Evolutionary conservation across 208 protist genomes (phyloP), one percentile per base, ranked within the genome.

Genomic region (Trypanosoma boissoni): DNA sequence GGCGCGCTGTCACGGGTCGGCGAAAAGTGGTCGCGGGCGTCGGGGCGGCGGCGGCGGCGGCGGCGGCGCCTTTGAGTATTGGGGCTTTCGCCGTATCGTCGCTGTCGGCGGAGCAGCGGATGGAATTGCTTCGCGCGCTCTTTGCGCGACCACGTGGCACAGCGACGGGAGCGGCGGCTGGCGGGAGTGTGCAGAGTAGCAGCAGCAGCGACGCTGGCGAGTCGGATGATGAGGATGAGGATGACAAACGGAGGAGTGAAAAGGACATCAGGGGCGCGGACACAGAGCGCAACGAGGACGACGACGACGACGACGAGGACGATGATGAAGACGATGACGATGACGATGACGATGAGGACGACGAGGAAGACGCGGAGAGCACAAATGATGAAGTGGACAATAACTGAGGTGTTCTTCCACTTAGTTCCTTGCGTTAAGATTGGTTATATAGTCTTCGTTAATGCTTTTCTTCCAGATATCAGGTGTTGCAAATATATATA

Each of bases 301-400:
- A 64, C 21, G 39, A 56, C n/a, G 63, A 52, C n/a, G 63, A 53
- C 3, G 39, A 29, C 55, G 61, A 45, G 18, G 57, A 51, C 8
- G 59, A 44, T 37, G 64, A 61, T 20, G 77, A 72, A 12, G 62
- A 52, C 3, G 66, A 78, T 10, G 73, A 76, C 24, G 50, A 46
- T 23, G 71, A 59, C 16, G 61, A 65, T 9, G 65, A 76, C 3
- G 48, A 74, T 6, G 64, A 50, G 37, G 49, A 72, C 45, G 64
- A 68, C 4, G 63, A 64, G 3, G 54, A 61, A 39, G 36, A 12
- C 20, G 45, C 54, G 29, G 21, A 50, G 16, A 21, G 28, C 1
- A 27, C 34, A 16, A 39, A 27, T 2, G 42, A 63, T 7, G 39
- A 48, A 2, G 31, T n/a, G n/a, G n/a, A n/a, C n/a, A n/a, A n/a